Conservation (phyloP, 176 grass and related monocot genomes). For the Phoenix roebelenii region DNA sequence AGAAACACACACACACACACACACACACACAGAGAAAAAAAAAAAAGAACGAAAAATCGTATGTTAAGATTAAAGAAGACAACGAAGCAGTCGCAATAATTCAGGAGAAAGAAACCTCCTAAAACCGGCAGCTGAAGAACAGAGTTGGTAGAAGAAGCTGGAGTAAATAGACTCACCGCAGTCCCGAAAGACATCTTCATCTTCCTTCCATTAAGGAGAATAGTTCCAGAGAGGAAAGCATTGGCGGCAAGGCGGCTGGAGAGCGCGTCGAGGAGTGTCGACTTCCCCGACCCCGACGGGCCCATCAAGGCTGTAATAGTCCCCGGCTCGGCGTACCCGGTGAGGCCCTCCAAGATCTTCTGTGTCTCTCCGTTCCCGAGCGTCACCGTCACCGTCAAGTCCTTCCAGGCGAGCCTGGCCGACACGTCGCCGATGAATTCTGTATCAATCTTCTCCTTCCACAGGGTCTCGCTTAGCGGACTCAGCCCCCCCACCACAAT, state of each 20-base stretch:
- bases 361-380: conserved; percentile 65
- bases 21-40: too few species aligned
- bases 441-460: conserved; percentile 32
- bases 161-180: conserved; percentile 35
- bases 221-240: conserved; percentile 73
- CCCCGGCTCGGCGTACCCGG: conserved; percentile 80
- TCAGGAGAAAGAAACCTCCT: too few species aligned
- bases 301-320: conserved; percentile 86
- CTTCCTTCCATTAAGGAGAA: conserved; percentile 93
- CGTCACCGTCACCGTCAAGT: conserved; percentile 76
- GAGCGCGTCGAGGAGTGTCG: conserved; percentile 89
- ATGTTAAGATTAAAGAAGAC: too few species aligned
- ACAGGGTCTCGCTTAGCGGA: conserved; percentile 87
- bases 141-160: too few species aligned
- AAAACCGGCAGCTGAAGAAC: too few species aligned
- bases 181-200: conserved; percentile 94
- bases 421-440: conserved; percentile 75
- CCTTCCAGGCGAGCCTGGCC: conserved; percentile 92
- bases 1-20: too few species aligned
- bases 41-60: too few species aligned
- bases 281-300: conserved; percentile 93
- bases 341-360: conserved; percentile 75
- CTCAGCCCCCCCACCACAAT: conserved; percentile 58
- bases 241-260: conserved; percentile 82
- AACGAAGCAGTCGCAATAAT: too few species aligned